phyloP scores from a whole-genome alignment of 257 asterid genomes.

The Gentiana dahurica region DNA sequence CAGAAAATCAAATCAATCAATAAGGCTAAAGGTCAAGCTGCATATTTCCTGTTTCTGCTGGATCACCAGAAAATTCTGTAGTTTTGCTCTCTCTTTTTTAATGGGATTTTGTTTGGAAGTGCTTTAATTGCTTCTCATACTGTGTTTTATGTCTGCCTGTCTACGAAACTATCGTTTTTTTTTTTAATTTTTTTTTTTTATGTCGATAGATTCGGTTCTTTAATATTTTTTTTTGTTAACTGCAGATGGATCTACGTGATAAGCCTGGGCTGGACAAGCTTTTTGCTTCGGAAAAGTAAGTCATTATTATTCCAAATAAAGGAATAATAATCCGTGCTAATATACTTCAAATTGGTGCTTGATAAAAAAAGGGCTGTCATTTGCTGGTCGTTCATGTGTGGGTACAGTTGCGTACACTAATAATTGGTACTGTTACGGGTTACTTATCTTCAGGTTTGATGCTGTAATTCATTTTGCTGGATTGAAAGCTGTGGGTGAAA shows the following conservation, averaged over 20 bases:
- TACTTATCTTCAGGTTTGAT: conserved; percentile 47
- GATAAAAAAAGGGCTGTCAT: neutral
- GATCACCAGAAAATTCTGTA: too few species aligned
- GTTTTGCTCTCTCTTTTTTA: too few species aligned
- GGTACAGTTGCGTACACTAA: neutral
- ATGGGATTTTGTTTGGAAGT: too few species aligned
- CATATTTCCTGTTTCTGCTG: neutral
- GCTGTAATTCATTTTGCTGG: conserved; percentile 99
- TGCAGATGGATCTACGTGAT: conserved; percentile 86
- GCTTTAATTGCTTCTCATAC: neutral
- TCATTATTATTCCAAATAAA: neutral
- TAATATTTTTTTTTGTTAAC: conserved; percentile 10
- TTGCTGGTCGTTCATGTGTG: neutral
- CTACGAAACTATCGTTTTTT: conserved; percentile 5
- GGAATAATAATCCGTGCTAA: too few species aligned
- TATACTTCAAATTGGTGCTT: too few species aligned
- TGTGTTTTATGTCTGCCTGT: neutral
- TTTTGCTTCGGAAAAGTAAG: conserved; percentile 83
- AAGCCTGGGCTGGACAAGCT: conserved; percentile 68
- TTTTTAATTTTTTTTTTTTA: neutral
- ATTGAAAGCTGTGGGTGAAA: conserved; percentile 96
- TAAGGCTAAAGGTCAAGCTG: neutral
- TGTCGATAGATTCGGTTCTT: conserved; percentile 3
- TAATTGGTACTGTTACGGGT: conserved; percentile 1
- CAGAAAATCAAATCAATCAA: too few species aligned